A percentile compares a stretch with the other conserved stretches of the same genome.
Conservation (phyloP, 345 rosid species). For the Linum usitatissimum region DNA sequence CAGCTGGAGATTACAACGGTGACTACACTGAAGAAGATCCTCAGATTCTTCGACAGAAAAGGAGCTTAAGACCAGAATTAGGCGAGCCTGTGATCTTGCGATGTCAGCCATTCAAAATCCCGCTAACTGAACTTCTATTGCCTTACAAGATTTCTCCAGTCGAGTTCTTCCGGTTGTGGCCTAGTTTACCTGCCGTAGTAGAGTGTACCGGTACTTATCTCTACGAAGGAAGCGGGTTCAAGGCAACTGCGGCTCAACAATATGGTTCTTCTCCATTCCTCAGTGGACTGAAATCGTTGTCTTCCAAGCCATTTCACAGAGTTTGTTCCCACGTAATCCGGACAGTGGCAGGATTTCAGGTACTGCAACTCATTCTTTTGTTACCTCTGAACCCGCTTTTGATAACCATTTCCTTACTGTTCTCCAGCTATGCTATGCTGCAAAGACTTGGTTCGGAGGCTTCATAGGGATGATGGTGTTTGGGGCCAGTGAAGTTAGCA, state of each 20-base stretch:
- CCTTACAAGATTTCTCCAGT: slow-evolving; percentile 93
- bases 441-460: slow-evolving; percentile 96
- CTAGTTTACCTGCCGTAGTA: slow-evolving; percentile 86
- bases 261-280: slow-evolving; percentile 92
- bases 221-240: slow-evolving; percentile 96
- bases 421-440: slow-evolving; percentile 87
- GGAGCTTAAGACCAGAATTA: slow-evolving; percentile 73
- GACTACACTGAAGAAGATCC: slow-evolving; percentile 88
- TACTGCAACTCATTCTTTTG: slow-evolving; percentile 9
- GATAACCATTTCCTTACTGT: not conserved
- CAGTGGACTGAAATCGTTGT: slow-evolving; percentile 77
- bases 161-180: slow-evolving; percentile 97
- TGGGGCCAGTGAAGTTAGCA: slow-evolving; percentile 98
- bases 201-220: slow-evolving; percentile 79
- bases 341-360: slow-evolving; percentile 99
- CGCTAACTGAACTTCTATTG: slow-evolving; percentile 86
- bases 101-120: slow-evolving; percentile 95
- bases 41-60: slow-evolving; percentile 66
- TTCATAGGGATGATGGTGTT: slow-evolving; percentile 89
- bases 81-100: slow-evolving; percentile 95
- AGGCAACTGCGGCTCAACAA: slow-evolving; percentile 97
- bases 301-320: slow-evolving; percentile 86
- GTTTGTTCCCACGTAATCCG: slow-evolving; percentile 90
- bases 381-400: not conserved
- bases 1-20: slow-evolving; percentile 67